A percentile compares a stretch with the other conserved stretches of the same genome.
phyloP scores from a whole-genome alignment of 2,329 filamentous ascomycete species.

The Penicillium freii region DNA sequence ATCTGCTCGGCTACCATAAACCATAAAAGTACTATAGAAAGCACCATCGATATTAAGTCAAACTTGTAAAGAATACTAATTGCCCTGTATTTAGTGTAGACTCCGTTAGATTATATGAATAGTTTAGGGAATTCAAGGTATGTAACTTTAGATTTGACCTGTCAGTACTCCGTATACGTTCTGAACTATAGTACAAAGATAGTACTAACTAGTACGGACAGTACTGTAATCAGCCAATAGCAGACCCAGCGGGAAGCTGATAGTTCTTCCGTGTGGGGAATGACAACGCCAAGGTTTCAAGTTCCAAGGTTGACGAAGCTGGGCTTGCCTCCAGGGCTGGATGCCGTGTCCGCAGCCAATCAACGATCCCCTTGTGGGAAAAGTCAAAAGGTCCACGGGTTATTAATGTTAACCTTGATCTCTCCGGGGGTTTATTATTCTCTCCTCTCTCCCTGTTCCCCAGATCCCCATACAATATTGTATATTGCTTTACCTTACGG shows the following conservation, averaged over 20 bases:
- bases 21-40: too few relatives aligned
- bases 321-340: neutral
- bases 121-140: neutral
- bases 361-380: neutral
- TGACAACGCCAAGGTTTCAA: neutral
- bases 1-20: too few relatives aligned
- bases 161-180: neutral
- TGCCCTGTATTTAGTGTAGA: too few relatives aligned
- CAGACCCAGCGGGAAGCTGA: neutral
- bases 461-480: neutral
- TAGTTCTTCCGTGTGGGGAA: constrained; percentile 1
- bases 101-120: too few relatives aligned
- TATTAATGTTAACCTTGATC: neutral
- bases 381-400: neutral
- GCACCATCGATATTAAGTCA: too few relatives aligned
- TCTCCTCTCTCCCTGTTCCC: neutral
- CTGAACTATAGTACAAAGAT: too few relatives aligned
- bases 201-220: too few relatives aligned
- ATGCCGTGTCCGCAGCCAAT: neutral
- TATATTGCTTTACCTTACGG: neutral
- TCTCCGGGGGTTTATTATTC: neutral
- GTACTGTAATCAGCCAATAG: neutral
- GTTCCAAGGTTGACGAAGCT: neutral
- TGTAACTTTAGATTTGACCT: neutral
- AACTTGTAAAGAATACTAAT: too few relatives aligned